Evolutionary conservation across 2,329 filamentous ascomycete genomes (phyloP).

Genomic region (Pseudogymnoascus sp.): DNA sequence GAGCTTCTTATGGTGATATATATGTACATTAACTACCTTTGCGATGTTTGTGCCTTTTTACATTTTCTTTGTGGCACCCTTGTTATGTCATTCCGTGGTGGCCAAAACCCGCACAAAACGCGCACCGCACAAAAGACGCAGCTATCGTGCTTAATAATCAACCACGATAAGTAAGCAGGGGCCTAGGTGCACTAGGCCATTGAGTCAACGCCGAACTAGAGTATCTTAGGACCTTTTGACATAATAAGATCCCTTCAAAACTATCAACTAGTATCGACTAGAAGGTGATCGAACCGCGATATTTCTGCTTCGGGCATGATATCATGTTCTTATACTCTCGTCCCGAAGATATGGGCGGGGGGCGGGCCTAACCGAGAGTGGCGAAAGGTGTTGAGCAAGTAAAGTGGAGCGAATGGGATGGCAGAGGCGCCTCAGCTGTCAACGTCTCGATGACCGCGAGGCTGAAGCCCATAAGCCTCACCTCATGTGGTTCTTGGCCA

Average conservation of each 20-base stretch:
- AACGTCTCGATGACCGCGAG: neutral
- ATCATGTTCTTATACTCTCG: neutral
- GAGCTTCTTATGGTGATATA: constrained; percentile 1
- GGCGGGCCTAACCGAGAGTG: neutral
- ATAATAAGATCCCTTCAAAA: neutral
- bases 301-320: neutral
- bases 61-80: constrained; percentile 1
- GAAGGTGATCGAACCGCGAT: neutral
- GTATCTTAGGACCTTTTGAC: neutral
- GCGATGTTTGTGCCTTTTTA: constrained; percentile 6
- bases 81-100: neutral
- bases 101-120: constrained; percentile 1
- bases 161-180: neutral
- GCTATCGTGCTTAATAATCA: neutral
- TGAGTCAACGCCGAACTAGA: neutral
- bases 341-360: neutral
- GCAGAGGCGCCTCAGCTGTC: neutral
- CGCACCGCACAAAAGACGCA: constrained; percentile 3
- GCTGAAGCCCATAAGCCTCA: neutral
- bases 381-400: neutral
- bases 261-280: neutral
- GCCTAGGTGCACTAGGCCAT: neutral
- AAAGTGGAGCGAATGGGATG: constrained; percentile 1
- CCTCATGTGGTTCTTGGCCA: neutral
- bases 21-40: neutral